A percentile compares a stretch with the other conserved stretches of the same genome.
Evolutionary conservation across 208 protist genomes (phyloP).

Genomic region (Trypanosoma avium): DNA sequence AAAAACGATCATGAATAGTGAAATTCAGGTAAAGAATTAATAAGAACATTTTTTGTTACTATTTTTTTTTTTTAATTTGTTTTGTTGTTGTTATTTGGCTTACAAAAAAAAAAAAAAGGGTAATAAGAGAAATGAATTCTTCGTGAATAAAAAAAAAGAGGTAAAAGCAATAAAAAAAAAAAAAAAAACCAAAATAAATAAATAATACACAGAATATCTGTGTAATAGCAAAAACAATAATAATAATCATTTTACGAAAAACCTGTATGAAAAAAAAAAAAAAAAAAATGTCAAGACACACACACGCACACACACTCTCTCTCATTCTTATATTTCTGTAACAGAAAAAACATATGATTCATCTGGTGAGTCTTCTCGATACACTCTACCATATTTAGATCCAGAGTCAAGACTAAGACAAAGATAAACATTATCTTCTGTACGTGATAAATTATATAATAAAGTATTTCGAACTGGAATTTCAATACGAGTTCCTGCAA

Average conservation of each 20-base stretch:
- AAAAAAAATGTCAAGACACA: constrained; percentile 11
- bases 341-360: constrained; percentile 10
- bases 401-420: constrained; percentile 23
- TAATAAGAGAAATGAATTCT: too few relatives aligned
- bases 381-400: constrained; percentile 6
- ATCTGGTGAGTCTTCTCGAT: constrained; percentile 15
- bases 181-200: too few relatives aligned
- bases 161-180: too few relatives aligned
- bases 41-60: background rate
- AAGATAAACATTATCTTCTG: constrained; percentile 2
- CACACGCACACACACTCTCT: too few relatives aligned
- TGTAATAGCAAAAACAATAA: too few relatives aligned
- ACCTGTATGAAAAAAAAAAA: constrained; percentile 16
- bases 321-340: background rate
- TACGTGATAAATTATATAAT: background rate
- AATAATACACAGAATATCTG: too few relatives aligned
- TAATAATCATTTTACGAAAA: too few relatives aligned
- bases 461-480: constrained; percentile 11
- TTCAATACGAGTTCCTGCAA: constrained; percentile 16
- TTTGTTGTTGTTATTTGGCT: too few relatives aligned
- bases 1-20: too few relatives aligned
- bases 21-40: too few relatives aligned
- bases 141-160: too few relatives aligned
- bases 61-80: background rate
- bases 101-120: too few relatives aligned